phyloP scores from a whole-genome alignment of 2,329 filamentous ascomycete species.

The Alternaria solani region DNA sequence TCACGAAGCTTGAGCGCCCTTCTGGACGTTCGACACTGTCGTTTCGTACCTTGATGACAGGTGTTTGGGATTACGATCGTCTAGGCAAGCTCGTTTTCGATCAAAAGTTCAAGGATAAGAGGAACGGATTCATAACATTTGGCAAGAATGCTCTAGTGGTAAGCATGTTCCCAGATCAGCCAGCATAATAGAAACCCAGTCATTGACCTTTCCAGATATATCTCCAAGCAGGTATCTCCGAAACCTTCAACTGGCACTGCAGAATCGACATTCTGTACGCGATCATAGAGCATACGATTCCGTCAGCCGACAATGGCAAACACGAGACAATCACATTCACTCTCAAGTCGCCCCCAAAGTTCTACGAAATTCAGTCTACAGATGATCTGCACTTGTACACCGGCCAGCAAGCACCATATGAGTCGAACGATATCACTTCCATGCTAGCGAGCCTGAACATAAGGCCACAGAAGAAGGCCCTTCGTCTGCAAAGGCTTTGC shows the following conservation, averaged over 20 bases:
- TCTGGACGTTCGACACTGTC: constrained; percentile 32
- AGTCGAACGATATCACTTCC: background rate
- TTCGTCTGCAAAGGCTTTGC: constrained; percentile 42
- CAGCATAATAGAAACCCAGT: background rate
- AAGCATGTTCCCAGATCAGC: constrained; percentile 13
- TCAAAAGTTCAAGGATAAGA: constrained; percentile 53
- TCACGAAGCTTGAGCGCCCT: constrained; percentile 1
- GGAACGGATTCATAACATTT: constrained; percentile 51
- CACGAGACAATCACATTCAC: constrained; percentile 48
- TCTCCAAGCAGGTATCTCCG: constrained; percentile 12
- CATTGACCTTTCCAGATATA: constrained; percentile 12
- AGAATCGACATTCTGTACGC: constrained; percentile 56
- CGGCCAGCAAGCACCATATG: constrained; percentile 10
- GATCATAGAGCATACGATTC: constrained; percentile 51
- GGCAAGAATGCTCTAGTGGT: constrained; percentile 41
- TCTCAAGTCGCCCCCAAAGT: constrained; percentile 50
- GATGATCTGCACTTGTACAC: constrained; percentile 33
- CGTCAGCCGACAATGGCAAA: constrained; percentile 29
- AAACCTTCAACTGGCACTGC: constrained; percentile 28
- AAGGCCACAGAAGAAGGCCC: background rate
- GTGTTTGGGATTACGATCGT: constrained; percentile 54
- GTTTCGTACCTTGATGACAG: constrained; percentile 43
- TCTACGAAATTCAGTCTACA: constrained; percentile 40
- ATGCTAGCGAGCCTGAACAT: constrained; percentile 14
- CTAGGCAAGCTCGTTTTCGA: constrained; percentile 49